Evolutionary conservation across 1,139 yeast genomes (phyloP), one percentile per base, ranked within the genome.

Genomic region (Diutina neorugosa): DNA sequence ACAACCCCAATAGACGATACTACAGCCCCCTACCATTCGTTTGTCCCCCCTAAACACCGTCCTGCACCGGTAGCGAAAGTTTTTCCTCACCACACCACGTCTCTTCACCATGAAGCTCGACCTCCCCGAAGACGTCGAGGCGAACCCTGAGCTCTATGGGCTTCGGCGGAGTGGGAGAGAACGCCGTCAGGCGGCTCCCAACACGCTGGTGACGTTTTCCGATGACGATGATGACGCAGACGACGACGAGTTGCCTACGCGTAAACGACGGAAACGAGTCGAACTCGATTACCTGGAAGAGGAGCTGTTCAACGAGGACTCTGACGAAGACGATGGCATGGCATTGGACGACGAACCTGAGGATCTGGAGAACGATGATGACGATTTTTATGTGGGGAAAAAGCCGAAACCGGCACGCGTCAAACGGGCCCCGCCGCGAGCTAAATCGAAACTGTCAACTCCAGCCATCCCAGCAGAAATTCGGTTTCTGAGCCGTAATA

Each of bases 81-180:
- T 43, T 43, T 43, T 41, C 21, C 21, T 43, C n/a, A 20, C 6
- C 46, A 19, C 14, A 9, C 18, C 25, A 43, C 21, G 25, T 14
- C n/a, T 20, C 46, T 19, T 14, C 31, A 23, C 27, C 31, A 46
- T 46, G 50, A 46, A 46, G 21, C 40, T 46, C 23, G 50, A 46
- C 21, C 51, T 57, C 43, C 56, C 51, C 37, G 59, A 57, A 37
- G 61, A 58, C 46, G 53, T 57, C 50, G 60, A 57, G 51, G 58
- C 57, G 53, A 81, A 89, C 66, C 98, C 98, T 2, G 96, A 89
- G 67, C 77, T 93, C 37, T 93, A 91, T 62, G 98, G 98, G 2
- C 76, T 93, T 56, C 80, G 98, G 65, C 78, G 98, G 61, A 86
- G 96, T 40, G 84, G 86, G 49, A 78, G 98, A 60, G 84, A 88